Evolutionary conservation across 1,284 basidiomycete species (phyloP).

Genomic region (Ceratobasidium sp.): DNA sequence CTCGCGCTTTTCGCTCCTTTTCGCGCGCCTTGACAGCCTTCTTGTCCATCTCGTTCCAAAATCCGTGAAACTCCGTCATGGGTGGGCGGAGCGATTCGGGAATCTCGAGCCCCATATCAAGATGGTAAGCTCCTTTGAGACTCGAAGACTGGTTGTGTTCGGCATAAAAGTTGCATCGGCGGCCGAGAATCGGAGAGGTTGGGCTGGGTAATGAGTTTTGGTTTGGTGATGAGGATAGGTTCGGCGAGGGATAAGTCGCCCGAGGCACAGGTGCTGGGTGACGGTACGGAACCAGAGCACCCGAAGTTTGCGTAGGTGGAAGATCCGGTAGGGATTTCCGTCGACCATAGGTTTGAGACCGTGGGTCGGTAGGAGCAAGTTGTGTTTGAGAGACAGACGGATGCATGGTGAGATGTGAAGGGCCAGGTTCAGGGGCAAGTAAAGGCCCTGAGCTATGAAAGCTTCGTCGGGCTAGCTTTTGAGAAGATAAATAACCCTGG

Average conservation of each 20-base stretch:
- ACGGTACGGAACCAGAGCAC: not conserved
- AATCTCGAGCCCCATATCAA: slow-evolving; percentile 18
- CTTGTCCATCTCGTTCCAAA: slow-evolving; percentile 38
- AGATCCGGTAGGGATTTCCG: not conserved
- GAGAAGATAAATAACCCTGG: not conserved
- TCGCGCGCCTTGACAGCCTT: slow-evolving; percentile 20
- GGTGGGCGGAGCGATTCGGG: slow-evolving; percentile 16
- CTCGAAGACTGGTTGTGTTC: slow-evolving; percentile 17
- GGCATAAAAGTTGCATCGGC: slow-evolving; percentile 5
- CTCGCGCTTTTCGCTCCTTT: slow-evolving; percentile 23
- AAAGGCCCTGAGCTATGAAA: not conserved
- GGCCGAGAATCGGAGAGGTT: not conserved
- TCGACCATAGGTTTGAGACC: not conserved
- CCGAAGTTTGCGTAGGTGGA: not conserved
- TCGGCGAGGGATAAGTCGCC: not conserved
- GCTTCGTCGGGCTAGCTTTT: not conserved
- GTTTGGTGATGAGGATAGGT: not conserved
- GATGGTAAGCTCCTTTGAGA: slow-evolving; percentile 10
- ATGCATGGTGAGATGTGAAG: not conserved
- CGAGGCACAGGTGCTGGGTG: not conserved
- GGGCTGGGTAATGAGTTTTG: slow-evolving; percentile 1
- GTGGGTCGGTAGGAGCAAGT: no score
- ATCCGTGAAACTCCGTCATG: slow-evolving; percentile 22
- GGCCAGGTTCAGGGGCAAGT: not conserved
- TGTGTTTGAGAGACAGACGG: no score